Conservation (phyloP, 78 protist genomes). For the Tieghemostelium lacteum region DNA sequence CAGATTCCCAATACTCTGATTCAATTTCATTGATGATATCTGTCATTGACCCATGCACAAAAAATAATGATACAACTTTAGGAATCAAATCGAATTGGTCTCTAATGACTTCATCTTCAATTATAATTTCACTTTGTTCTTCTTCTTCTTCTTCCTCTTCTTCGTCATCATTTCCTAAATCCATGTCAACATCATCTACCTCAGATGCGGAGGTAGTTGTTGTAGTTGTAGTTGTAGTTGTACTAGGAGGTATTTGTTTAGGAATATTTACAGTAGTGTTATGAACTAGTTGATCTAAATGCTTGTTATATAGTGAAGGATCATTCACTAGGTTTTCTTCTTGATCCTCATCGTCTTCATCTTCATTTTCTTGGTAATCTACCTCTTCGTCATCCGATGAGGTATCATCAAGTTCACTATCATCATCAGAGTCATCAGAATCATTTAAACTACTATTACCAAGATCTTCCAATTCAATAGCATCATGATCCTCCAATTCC, state of each 20-base stretch:
- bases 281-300: too few relatives aligned
- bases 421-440: not conserved
- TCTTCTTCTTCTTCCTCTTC: not conserved
- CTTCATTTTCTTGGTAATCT: slow-evolving; percentile 11
- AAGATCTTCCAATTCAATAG: not conserved
- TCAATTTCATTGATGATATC: slow-evolving; percentile 58
- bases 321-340: not conserved
- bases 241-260: not conserved
- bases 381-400: not conserved
- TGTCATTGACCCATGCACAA: slow-evolving; percentile 52
- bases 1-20: slow-evolving; percentile 56
- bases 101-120: not conserved
- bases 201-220: not conserved
- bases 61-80: slow-evolving; percentile 56
- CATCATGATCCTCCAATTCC: not conserved
- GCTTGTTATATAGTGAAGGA: too few relatives aligned
- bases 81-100: slow-evolving; percentile 18
- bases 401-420: not conserved
- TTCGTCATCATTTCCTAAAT: not conserved
- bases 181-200: not conserved
- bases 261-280: not conserved
- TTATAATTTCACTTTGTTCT: not conserved
- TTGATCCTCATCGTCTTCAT: not conserved
- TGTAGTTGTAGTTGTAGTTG: not conserved
- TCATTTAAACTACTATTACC: not conserved